A percentile compares a stretch with the other conserved stretches of the same genome.
phyloP scores from a whole-genome alignment of 176 grass and related monocot species.

The Eleusine coracana region DNA sequence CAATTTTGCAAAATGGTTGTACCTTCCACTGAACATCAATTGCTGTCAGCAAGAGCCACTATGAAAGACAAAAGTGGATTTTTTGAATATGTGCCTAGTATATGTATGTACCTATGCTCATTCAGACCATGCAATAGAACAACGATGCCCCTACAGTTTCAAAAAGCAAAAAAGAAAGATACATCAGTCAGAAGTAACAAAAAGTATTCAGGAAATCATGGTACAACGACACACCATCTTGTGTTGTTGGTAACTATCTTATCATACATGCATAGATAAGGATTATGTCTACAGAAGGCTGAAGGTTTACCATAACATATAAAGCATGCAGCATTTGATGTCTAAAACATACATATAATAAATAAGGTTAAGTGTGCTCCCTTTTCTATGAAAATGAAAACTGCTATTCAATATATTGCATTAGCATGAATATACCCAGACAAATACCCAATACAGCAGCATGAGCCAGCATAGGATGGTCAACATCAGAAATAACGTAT shows the following conservation, averaged over 20 bases:
- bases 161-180: constrained; percentile 17
- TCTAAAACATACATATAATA: no score
- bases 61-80: constrained; percentile 11
- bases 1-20: constrained; percentile 80
- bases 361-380: background rate
- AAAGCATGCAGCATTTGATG: background rate
- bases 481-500: background rate
- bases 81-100: constrained; percentile 13
- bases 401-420: background rate
- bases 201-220: constrained; percentile 9
- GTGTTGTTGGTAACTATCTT: background rate
- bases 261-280: constrained; percentile 12
- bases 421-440: background rate
- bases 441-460: constrained; percentile 1
- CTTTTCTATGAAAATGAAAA: constrained; percentile 3
- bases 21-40: constrained; percentile 74
- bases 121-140: constrained; percentile 91
- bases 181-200: background rate
- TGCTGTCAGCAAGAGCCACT: constrained; percentile 50
- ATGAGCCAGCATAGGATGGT: background rate
- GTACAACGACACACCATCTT: background rate
- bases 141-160: constrained; percentile 67
- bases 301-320: constrained; percentile 7
- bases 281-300: constrained; percentile 13
- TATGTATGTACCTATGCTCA: constrained; percentile 84